These are phyloP conservation scores for Fonsecaea nubica DNA, from an alignment of 2,329 filamentous ascomycete genomes.

Conservation along the genomic window DNA sequence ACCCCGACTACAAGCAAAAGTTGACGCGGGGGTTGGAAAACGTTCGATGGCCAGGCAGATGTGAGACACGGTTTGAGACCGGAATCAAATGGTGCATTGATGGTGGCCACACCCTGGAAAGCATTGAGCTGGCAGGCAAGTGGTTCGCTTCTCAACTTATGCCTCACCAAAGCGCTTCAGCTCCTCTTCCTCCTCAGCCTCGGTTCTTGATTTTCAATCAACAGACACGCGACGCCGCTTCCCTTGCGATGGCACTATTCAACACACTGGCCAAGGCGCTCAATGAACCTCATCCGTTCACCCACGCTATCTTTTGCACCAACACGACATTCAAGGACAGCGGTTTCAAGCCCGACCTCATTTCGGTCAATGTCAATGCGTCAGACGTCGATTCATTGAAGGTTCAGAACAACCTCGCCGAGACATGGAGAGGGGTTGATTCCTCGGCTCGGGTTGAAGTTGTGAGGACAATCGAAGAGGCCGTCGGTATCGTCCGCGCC, in stretches of 20 bases:
- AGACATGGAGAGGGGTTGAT: constrained; percentile 65
- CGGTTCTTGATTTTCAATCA: constrained; percentile 88
- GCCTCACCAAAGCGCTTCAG: constrained; percentile 34
- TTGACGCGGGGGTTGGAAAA: constrained; percentile 70
- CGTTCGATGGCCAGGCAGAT: constrained; percentile 76
- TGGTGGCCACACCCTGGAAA: constrained; percentile 86
- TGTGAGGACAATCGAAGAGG: constrained; percentile 71
- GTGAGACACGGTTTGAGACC: constrained; percentile 68
- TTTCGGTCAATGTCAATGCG: constrained; percentile 66
- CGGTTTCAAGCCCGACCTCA: constrained; percentile 68
- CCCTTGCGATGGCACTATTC: constrained; percentile 69
- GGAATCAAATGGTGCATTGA: constrained; percentile 79
- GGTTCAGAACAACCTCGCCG: constrained; percentile 72
- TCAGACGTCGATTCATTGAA: constrained; percentile 63
- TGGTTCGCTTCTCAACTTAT: constrained; percentile 72
- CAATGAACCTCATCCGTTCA: constrained; percentile 61
- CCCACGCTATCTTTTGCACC: constrained; percentile 78
- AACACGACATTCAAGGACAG: constrained; percentile 71
- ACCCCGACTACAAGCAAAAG: constrained; percentile 22
- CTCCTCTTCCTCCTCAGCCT: constrained; percentile 40
- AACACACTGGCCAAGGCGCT: constrained; percentile 57
- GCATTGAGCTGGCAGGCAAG: constrained; percentile 73
- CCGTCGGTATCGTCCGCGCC: constrained; percentile 64
- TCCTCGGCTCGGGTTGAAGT: constrained; percentile 62
- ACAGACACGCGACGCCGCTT: constrained; percentile 77